Evolutionary conservation across 116 monocot genomes (phyloP).

Genomic region (Cymodocea nodosa): DNA sequence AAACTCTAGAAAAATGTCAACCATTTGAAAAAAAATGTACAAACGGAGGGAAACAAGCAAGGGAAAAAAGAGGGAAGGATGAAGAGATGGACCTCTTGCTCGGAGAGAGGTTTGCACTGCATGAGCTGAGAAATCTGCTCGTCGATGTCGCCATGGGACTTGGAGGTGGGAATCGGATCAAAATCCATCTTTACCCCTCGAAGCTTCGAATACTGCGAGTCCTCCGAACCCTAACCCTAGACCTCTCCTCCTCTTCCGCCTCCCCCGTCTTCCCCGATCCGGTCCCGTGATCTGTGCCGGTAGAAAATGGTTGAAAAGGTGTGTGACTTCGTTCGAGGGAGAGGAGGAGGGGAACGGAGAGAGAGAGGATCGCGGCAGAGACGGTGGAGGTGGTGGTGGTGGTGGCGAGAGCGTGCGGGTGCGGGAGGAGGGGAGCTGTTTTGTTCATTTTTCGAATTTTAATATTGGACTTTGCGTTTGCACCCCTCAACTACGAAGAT

Average conservation of each 20-base stretch:
- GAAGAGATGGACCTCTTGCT: conserved; percentile 37
- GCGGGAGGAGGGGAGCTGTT: background rate
- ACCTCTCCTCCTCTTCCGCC: background rate
- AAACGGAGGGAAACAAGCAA: background rate
- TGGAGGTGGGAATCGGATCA: conserved; percentile 21
- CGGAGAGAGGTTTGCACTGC: conserved; percentile 75
- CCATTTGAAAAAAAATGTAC: too few species aligned
- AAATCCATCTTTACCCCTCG: conserved; percentile 23
- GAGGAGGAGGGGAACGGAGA: too few species aligned
- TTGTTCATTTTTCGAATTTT: too few species aligned
- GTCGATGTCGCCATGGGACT: conserved; percentile 46
- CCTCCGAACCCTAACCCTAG: background rate
- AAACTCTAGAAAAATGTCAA: too few species aligned
- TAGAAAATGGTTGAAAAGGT: too few species aligned
- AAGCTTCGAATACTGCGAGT: background rate
- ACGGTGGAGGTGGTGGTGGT: background rate
- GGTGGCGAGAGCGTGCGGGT: too few species aligned
- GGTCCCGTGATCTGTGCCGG: too few species aligned
- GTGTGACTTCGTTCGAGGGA: too few species aligned
- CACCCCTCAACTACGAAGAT: too few species aligned
- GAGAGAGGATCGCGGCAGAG: background rate
- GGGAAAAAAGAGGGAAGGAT: background rate
- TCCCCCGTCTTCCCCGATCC: too few species aligned
- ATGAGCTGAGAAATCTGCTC: conserved; percentile 67
- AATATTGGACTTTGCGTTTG: too few species aligned